Evolutionary conservation across 169 alveolate genomes (phyloP), one percentile per base, ranked within the genome.

Genomic region (Eimeria acervulina): DNA sequence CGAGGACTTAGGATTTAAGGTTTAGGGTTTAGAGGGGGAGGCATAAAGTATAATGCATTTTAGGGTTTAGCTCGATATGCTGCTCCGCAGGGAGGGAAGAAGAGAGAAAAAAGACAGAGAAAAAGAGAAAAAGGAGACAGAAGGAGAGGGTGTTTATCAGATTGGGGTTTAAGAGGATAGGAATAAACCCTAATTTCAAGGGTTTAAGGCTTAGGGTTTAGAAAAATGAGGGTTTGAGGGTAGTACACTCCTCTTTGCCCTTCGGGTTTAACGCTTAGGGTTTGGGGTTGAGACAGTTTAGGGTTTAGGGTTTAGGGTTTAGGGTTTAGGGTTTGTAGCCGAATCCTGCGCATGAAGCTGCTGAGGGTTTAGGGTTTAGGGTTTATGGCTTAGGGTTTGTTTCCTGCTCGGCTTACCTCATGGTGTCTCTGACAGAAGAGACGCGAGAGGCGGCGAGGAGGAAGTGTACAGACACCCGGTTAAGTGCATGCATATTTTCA

Each of bases 401-500:
- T 47, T 26, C 36, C 23, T 12, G n/a, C 55, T 7, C 12, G 12
- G 55, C 55, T 72, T 26, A 51, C 90, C 90, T 81, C 72, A 81
- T 81, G 90, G 51, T 51, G 72, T 81, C 74, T 31, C 90, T 3
- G 47, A 51, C 74, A 13, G 68, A 23, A 7, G 44, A 70, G 42
- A 81, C 90, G 15, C 66, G 90, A 12, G 90, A 81, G 72, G 90
- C 72, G 13, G 90, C 74, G 21, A 44, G 47, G 28, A 81, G 70
- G 74, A 81, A 81, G n/a, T 81, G 72, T 19, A 81, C 90, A 38
- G 74, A 26, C 26, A 31, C 90, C 28, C 33, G 19, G 72, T 81
- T 81, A 17, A 81, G 72, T 38, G 72, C 72, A 51, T 81, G 90
- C 90, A 81, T 26, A 42, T 81, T 81, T 28, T 81, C 90, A n/a